phyloP scores from a whole-genome alignment of 192 early-diverging fungal genomes.

The Backusella westeae region DNA sequence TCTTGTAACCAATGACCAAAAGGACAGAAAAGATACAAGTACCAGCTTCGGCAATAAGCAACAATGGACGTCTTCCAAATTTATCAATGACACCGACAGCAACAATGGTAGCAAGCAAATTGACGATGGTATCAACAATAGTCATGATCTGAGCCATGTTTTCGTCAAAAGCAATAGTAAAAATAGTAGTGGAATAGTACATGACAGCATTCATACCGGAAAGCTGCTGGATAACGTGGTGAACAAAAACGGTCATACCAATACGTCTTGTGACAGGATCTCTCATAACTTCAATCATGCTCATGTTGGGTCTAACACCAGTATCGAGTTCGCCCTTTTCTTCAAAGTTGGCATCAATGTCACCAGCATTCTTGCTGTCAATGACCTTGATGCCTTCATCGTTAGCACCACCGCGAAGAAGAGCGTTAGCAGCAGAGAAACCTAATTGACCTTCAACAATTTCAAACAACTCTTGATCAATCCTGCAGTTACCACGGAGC shows the following conservation, averaged over 20 bases:
- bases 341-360: conserved; percentile 6
- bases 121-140: conserved; percentile 56
- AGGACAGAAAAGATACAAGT: conserved; percentile 63
- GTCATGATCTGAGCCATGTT: conserved; percentile 59
- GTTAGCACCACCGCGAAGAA: neutral
- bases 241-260: conserved; percentile 58
- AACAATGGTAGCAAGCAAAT: conserved; percentile 58
- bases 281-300: conserved; percentile 52
- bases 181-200: conserved; percentile 81
- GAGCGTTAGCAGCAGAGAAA: conserved; percentile 2
- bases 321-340: neutral
- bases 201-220: conserved; percentile 84
- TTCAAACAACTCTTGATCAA: conserved; percentile 63
- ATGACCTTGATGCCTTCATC: neutral
- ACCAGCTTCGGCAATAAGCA: conserved; percentile 59
- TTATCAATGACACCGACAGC: conserved; percentile 60
- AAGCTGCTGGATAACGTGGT: conserved; percentile 79
- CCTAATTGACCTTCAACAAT: conserved; percentile 46
- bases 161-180: conserved; percentile 57
- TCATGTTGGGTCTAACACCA: conserved; percentile 38
- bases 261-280: conserved; percentile 55
- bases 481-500: conserved; percentile 51
- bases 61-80: conserved; percentile 64
- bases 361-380: neutral
- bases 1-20: conserved; percentile 63